phyloP scores from a whole-genome alignment of 2,329 filamentous ascomycete species.

The Xylaria sp. region DNA sequence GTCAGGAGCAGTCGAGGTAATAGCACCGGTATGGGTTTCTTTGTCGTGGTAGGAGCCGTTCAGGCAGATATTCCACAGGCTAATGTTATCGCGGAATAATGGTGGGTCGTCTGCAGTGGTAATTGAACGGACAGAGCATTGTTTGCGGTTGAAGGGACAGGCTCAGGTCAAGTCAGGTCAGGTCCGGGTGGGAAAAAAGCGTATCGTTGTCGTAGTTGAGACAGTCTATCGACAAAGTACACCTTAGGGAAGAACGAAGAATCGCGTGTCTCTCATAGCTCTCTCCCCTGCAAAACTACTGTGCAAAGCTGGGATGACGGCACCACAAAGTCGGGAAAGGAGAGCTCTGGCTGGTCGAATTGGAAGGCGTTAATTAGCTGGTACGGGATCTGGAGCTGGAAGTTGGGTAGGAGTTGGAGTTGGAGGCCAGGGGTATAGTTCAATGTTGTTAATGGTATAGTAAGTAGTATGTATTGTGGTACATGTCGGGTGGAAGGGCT shows the following conservation, averaged over 20 bases:
- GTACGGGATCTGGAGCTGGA: slow-evolving; percentile 1
- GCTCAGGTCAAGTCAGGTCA: slow-evolving; percentile 16
- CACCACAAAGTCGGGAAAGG: slow-evolving; percentile 5
- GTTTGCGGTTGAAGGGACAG: slow-evolving; percentile 38
- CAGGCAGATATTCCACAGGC: slow-evolving; percentile 21
- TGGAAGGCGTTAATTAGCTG: slow-evolving; percentile 10
- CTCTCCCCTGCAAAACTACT: neutral
- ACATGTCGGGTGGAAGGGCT: neutral
- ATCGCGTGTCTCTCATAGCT: slow-evolving; percentile 32
- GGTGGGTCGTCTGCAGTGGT: slow-evolving; percentile 47
- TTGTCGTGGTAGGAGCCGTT: slow-evolving; percentile 4
- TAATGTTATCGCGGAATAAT: slow-evolving; percentile 50
- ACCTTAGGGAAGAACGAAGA: slow-evolving; percentile 11
- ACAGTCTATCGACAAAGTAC: slow-evolving; percentile 15
- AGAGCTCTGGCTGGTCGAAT: slow-evolving; percentile 19
- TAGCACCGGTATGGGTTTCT: slow-evolving; percentile 9
- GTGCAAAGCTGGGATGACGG: neutral
- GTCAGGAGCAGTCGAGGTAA: slow-evolving; percentile 8
- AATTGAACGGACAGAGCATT: slow-evolving; percentile 43
- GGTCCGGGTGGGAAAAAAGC: slow-evolving; percentile 16
- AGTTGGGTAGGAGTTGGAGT: no score
- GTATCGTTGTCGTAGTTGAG: slow-evolving; percentile 13
- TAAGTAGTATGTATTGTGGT: neutral
- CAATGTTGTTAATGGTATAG: neutral
- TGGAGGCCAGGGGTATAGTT: neutral